Base-by-base conservation (phyloP, 164 flowering plant species). In the Vitis amurensis region DNA sequence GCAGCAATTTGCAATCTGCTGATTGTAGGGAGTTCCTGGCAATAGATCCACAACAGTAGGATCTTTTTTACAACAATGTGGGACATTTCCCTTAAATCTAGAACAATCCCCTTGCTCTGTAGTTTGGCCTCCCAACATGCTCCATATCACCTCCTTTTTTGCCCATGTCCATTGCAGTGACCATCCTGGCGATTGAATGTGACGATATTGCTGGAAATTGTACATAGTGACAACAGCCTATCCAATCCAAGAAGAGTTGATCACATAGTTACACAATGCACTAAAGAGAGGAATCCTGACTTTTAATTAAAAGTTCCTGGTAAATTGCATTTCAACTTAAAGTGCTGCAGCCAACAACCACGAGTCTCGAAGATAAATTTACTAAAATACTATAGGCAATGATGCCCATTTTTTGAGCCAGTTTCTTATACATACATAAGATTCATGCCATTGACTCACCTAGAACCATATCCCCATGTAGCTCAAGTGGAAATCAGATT, bases 101-200 rank as follows among this genome's bases (percentile, higher is more conserved):
- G 87, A 84, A 73, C 85, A 84, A 63, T 84, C 87, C 23, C 87
- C 87, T 71, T 85, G 88, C 71, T 85, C 88, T 57, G 88, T 85
- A 3, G 85, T 66, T 66, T 84, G 80, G 23, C 76, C 85, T 47
- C 85, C 87, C 29, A 71, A 8, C 85, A 84, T 84, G 64, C 44
- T 67, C 87, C 87, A 84, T 71, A 84, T 80, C 7, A 84, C 77
- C 60, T 84, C 83, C 16, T 78, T 79, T 70, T 78, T 77, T 11
- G 83, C 79, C 87, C 87, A 84, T 31, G 77, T 74, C 87, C 87
- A 84, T 55, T 72, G 74, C 44, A 83, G 55, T 6, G 71, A 15
- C 87, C 87, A 83, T 0, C 87, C 87, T 0, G 87, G 87, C 14
- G 76, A 44, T 47, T 71, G 73, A 27, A 81, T 81, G 75, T 81